Evolutionary conservation across 2,329 filamentous ascomycete genomes (phyloP).

Genomic region (Calonectria hawksworthii): DNA sequence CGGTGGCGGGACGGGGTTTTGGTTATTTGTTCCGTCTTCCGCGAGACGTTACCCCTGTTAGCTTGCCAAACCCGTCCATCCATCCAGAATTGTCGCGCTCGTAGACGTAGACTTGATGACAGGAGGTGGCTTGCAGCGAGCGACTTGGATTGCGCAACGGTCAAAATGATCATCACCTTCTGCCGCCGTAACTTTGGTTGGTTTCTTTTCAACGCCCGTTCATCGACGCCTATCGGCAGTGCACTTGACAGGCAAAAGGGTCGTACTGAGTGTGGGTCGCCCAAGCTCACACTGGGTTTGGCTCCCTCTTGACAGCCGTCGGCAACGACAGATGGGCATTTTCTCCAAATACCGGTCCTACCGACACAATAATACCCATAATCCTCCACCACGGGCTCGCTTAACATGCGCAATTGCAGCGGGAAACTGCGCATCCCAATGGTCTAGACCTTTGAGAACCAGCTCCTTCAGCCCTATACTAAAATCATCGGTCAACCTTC

Average conservation of each 20-base stretch:
- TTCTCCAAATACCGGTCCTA: constrained; percentile 1
- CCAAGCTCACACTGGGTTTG: not conserved
- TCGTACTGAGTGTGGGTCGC: not conserved
- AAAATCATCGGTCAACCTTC: constrained; percentile 10
- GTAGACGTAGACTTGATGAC: not conserved
- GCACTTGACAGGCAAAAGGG: not conserved
- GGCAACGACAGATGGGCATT: not conserved
- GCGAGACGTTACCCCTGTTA: constrained; percentile 10
- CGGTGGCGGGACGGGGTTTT: not conserved
- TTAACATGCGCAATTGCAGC: not conserved
- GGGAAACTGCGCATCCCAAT: not conserved
- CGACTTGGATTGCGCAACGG: not conserved
- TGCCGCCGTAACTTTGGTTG: not conserved
- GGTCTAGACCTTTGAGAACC: constrained; percentile 15
- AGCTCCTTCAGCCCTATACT: constrained; percentile 21
- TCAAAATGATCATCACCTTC: not conserved
- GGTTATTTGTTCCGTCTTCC: constrained; percentile 15
- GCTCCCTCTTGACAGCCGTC: not conserved
- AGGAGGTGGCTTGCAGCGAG: not conserved
- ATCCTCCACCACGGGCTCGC: not conserved
- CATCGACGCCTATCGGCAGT: not conserved
- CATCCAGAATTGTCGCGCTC: not conserved
- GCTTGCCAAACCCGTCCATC: not conserved
- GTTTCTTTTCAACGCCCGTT: not conserved
- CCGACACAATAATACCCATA: not conserved